Evolutionary conservation across 352 stramenopile genomes (phyloP).

Genomic region (Globisporangium irregulare): DNA sequence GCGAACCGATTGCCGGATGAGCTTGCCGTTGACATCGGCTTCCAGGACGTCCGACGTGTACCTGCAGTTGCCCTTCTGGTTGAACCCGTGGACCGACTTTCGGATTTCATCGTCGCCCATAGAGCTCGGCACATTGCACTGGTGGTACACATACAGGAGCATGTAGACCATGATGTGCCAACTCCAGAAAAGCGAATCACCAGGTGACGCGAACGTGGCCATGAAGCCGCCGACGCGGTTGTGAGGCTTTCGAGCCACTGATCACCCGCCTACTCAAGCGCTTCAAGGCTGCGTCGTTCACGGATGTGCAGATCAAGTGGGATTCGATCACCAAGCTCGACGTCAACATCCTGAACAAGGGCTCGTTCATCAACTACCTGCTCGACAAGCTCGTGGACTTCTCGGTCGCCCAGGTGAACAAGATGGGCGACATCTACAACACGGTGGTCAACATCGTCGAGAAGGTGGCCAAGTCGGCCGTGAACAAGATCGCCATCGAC

Average conservation of each 20-base stretch:
- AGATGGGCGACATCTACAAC: slow-evolving; percentile 61
- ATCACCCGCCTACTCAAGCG: slow-evolving; percentile 35
- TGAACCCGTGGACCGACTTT: slow-evolving; percentile 3
- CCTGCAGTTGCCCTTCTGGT: background rate
- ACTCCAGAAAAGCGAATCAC: background rate
- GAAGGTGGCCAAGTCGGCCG: slow-evolving; percentile 38
- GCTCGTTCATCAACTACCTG: slow-evolving; percentile 42
- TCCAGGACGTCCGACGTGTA: background rate
- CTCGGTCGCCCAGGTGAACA: slow-evolving; percentile 51
- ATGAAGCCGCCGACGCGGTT: background rate
- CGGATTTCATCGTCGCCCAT: slow-evolving; percentile 7
- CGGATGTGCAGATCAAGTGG: slow-evolving; percentile 32
- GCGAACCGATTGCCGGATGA: slow-evolving; percentile 6
- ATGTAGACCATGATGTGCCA: slow-evolving; percentile 29
- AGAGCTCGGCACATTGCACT: slow-evolving; percentile 31
- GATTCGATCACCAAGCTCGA: slow-evolving; percentile 50
- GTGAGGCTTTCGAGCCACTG: slow-evolving; percentile 33
- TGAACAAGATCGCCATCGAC: slow-evolving; percentile 47
- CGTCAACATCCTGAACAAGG: slow-evolving; percentile 41
- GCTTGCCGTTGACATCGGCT: slow-evolving; percentile 1
- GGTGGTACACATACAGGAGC: slow-evolving; percentile 30
- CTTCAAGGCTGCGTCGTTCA: slow-evolving; percentile 33
- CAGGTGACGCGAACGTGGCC: slow-evolving; percentile 16
- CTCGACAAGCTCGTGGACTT: slow-evolving; percentile 48
- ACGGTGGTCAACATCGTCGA: slow-evolving; percentile 36